Conservation (phyloP, 2,329 filamentous ascomycete genomes). For the Apiospora malaysiana region DNA sequence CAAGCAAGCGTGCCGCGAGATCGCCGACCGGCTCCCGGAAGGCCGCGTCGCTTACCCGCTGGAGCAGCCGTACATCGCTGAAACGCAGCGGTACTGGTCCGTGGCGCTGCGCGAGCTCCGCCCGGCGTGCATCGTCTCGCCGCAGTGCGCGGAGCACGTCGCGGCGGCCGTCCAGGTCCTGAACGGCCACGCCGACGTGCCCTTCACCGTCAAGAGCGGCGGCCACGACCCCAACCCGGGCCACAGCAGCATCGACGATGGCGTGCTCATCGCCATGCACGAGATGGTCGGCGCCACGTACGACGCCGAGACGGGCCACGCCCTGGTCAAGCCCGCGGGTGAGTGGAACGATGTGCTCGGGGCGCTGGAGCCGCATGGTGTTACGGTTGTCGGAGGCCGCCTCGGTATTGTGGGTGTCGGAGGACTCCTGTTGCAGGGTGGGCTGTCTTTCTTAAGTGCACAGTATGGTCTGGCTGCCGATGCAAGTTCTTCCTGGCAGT, state of each 20-base stretch:
- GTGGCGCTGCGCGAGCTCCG: slow-evolving; percentile 36
- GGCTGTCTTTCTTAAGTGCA: slow-evolving; percentile 37
- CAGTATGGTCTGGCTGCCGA: slow-evolving; percentile 38
- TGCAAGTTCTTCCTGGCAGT: slow-evolving; percentile 27
- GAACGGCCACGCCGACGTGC: slow-evolving; percentile 37
- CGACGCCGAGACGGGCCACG: slow-evolving; percentile 39
- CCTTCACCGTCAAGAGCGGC: slow-evolving; percentile 45
- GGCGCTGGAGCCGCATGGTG: slow-evolving; percentile 40
- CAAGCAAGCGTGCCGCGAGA: slow-evolving; percentile 26
- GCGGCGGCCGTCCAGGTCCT: slow-evolving; percentile 40
- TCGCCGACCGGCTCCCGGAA: slow-evolving; percentile 23
- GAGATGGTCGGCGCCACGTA: slow-evolving; percentile 43
- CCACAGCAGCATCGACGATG: slow-evolving; percentile 42
- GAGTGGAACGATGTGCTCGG: slow-evolving; percentile 47
- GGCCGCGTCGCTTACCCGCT: slow-evolving; percentile 23
- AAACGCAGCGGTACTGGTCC: slow-evolving; percentile 40
- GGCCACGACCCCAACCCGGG: slow-evolving; percentile 46
- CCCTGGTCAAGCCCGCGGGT: slow-evolving; percentile 45
- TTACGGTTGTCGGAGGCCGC: slow-evolving; percentile 41
- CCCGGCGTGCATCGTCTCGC: slow-evolving; percentile 45
- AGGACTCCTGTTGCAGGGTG: slow-evolving; percentile 37
- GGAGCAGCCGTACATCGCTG: slow-evolving; percentile 21
- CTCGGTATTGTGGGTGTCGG: slow-evolving; percentile 38
- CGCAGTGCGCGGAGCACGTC: slow-evolving; percentile 40
- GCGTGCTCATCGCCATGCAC: slow-evolving; percentile 44